A percentile compares a stretch with the other conserved stretches of the same genome.
Conservation (phyloP, 1,139 yeast species). For the Yamadazyma oceani region DNA sequence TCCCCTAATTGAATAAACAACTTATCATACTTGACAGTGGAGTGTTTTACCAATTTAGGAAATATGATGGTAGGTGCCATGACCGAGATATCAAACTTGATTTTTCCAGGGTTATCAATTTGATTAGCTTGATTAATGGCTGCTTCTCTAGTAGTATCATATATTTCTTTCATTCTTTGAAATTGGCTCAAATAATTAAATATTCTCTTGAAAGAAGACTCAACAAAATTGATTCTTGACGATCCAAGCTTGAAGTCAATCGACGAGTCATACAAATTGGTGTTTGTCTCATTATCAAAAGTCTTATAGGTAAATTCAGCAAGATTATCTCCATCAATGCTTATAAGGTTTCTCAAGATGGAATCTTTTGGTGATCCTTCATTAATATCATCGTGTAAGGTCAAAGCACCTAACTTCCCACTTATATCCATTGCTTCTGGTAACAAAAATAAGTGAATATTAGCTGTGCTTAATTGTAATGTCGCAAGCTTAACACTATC, state of each 20-base stretch:
- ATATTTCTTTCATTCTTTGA: constrained; percentile 80
- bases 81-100: constrained; percentile 70
- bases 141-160: constrained; percentile 84
- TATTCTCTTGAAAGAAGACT: constrained; percentile 72
- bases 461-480: constrained; percentile 71
- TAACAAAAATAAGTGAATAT: constrained; percentile 60
- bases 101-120: constrained; percentile 59
- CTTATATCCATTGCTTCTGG: constrained; percentile 78
- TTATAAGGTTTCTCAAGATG: constrained; percentile 61
- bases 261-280: constrained; percentile 54
- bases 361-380: constrained; percentile 64
- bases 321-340: constrained; percentile 79
- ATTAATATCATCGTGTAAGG: constrained; percentile 74
- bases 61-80: constrained; percentile 83
- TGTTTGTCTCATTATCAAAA: constrained; percentile 56
- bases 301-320: constrained; percentile 87
- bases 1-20: constrained; percentile 83
- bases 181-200: constrained; percentile 70
- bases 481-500: constrained; percentile 84
- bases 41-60: constrained; percentile 57
- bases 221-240: constrained; percentile 71
- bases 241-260: constrained; percentile 75
- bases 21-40: constrained; percentile 50
- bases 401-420: constrained; percentile 78
- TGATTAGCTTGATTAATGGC: constrained; percentile 69